A percentile compares a stretch with the other conserved stretches of the same genome.
These are phyloP conservation scores for Climacium dendroides DNA, from an alignment of 225 moss, liverwort and hornwort genomes.

Conservation along the genomic window DNA sequence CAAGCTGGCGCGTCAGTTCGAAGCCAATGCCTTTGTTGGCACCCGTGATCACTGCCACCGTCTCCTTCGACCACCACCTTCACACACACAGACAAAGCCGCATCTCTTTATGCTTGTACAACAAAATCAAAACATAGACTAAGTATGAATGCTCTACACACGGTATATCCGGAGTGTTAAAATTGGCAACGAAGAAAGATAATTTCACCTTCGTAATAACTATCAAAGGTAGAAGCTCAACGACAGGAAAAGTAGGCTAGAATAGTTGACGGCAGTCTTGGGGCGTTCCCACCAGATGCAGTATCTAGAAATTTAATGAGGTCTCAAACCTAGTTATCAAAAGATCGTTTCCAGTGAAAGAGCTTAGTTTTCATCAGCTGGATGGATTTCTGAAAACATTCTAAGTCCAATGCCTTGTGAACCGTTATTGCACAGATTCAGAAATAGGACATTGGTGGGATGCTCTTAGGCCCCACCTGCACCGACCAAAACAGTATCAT, in stretches of 20 bases:
- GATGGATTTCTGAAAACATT: not conserved
- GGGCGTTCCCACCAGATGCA: not conserved
- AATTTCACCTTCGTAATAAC: not conserved
- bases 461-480: not conserved
- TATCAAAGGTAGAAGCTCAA: not conserved
- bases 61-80: conserved; percentile 51
- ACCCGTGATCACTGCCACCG: conserved; percentile 50
- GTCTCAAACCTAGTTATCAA: not conserved
- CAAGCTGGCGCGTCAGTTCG: conserved; percentile 41
- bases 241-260: not conserved
- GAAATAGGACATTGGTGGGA: not conserved
- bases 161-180: not conserved
- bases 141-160: too few species aligned
- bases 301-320: not conserved
- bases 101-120: not conserved
- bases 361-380: not conserved
- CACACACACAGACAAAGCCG: not conserved
- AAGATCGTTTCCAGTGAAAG: not conserved
- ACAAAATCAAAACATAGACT: not conserved
- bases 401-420: not conserved
- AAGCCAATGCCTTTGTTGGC: conserved; percentile 53
- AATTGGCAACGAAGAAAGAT: not conserved
- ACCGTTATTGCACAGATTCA: not conserved
- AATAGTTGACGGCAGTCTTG: not conserved
- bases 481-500: not conserved